Evolutionary conservation across 2,329 filamentous ascomycete genomes (phyloP).

Genomic region (Aspergillus awamori): DNA sequence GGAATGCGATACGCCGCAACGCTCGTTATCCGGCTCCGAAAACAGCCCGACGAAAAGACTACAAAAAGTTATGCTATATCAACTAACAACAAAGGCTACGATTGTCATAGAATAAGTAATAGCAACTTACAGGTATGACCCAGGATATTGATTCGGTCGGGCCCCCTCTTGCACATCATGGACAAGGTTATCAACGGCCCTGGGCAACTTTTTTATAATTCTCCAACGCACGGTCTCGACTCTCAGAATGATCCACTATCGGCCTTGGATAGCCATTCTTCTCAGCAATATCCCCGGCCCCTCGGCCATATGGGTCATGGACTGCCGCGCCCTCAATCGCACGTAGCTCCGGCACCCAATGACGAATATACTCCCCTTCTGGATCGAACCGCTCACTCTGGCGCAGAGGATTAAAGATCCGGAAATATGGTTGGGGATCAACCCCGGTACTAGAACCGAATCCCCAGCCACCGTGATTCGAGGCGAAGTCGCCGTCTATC

Average conservation of each 20-base stretch:
- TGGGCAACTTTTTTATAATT: conserved; percentile 67
- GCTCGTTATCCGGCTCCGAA: too few relatives aligned
- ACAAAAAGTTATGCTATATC: too few relatives aligned
- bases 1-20: too few relatives aligned
- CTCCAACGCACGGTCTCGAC: conserved; percentile 66
- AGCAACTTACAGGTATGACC: too few relatives aligned
- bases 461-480: conserved; percentile 73
- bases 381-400: conserved; percentile 87
- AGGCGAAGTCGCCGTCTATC: conserved; percentile 78
- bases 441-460: conserved; percentile 70
- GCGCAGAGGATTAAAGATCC: conserved; percentile 82
- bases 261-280: conserved; percentile 72
- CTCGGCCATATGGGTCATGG: conserved; percentile 77
- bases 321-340: conserved; percentile 68
- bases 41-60: too few relatives aligned
- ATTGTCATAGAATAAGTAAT: too few relatives aligned
- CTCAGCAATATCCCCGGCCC: conserved; percentile 61
- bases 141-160: neutral
- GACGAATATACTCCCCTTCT: conserved; percentile 76
- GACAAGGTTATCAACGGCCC: neutral
- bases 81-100: too few relatives aligned
- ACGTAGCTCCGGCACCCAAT: conserved; percentile 77
- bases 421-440: conserved; percentile 86
- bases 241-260: conserved; percentile 73
- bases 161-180: neutral